These are phyloP conservation scores for Auriscalpium vulgare DNA, from an alignment of 768 basidiomycete genomes.

Conservation along the genomic window DNA sequence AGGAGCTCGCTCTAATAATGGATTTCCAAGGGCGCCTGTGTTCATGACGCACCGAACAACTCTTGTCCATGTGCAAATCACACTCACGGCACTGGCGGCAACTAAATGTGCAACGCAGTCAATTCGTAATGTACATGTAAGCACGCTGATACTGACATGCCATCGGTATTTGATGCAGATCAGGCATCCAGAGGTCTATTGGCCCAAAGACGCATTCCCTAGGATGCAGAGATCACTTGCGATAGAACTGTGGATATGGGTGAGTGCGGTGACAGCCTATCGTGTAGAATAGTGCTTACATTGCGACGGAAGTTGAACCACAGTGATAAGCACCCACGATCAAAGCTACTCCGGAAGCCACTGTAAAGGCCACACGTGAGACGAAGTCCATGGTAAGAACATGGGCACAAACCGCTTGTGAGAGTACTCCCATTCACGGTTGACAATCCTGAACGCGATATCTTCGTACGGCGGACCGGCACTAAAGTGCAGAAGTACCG, in stretches of 20 bases:
- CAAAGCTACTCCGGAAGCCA: conserved; percentile 95
- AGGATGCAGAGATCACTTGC: conserved; percentile 42
- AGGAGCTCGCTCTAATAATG: no score
- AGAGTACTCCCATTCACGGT: conserved; percentile 97
- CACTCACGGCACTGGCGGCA: no score
- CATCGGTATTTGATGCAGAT: no score
- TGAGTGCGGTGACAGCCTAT: conserved; percentile 2
- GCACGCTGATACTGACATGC: no score
- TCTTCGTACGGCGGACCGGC: conserved; percentile 99
- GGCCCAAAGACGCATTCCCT: neutral
- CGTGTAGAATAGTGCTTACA: conserved; percentile 38
- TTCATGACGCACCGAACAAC: no score
- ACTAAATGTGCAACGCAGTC: no score
- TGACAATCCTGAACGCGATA: conserved; percentile 96
- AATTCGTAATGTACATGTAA: no score
- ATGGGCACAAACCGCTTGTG: conserved; percentile 69
- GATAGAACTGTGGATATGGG: conserved; percentile 52
- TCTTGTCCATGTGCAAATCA: no score
- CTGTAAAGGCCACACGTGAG: conserved; percentile 31
- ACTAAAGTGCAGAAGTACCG: conserved; percentile 86
- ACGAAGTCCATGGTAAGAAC: neutral
- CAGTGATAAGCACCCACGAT: conserved; percentile 89
- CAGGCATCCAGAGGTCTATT: no score
- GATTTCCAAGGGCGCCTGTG: no score
- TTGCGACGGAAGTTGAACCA: conserved; percentile 97